Percentiles rank a stretch among this genome's conserved stretches.
Evolutionary conservation across 345 rosid species (phyloP).

Genomic region (Moricandia moricandioides): DNA sequence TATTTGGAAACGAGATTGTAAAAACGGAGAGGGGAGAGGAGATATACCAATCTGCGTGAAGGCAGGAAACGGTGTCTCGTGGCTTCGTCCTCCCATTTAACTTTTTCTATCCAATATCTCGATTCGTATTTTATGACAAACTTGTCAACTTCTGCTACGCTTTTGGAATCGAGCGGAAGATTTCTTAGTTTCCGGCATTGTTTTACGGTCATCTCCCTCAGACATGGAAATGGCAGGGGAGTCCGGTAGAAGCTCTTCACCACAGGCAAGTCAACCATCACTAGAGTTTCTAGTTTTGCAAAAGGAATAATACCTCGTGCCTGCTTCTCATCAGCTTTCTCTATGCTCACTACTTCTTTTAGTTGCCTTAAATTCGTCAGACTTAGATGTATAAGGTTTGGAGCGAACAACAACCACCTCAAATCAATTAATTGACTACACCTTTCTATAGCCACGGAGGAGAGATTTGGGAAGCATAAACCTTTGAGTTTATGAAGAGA

Average conservation of each 20-base stretch:
- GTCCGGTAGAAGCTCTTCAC: not conserved
- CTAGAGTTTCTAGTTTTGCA: not conserved
- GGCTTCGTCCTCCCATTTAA: not conserved
- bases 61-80: not conserved
- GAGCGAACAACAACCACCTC: not conserved
- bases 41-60: not conserved
- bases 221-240: not conserved
- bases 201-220: not conserved
- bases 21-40: not conserved
- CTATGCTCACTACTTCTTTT: not conserved
- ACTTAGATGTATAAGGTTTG: not conserved
- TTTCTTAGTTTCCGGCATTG: not conserved
- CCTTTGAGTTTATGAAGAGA: not conserved
- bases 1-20: too few species aligned
- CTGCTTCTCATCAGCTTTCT: not conserved
- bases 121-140: not conserved
- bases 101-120: not conserved
- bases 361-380: not conserved
- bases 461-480: not conserved
- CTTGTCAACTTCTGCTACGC: not conserved
- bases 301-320: not conserved
- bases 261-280: not conserved
- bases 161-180: not conserved
- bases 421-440: not conserved
- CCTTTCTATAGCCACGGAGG: not conserved